A percentile compares a stretch with the other conserved stretches of the same genome.
Conservation (phyloP, 495 filamentous ascomycete genomes). For the Hyaloscypha finlandica region DNA sequence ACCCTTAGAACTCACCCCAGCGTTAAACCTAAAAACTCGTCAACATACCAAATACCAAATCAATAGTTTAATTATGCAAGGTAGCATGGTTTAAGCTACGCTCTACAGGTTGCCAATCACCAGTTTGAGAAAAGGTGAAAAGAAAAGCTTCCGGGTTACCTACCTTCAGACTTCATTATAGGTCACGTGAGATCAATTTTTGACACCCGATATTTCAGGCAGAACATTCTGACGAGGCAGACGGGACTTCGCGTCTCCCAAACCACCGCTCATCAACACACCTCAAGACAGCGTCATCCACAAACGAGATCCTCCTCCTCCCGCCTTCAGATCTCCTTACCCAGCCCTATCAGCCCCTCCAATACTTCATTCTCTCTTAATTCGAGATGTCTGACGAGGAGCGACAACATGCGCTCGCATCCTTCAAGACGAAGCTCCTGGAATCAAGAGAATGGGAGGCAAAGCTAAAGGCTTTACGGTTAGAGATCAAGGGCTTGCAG, state of each 20-base stretch:
- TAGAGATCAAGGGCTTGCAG: conserved; percentile 93
- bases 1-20: no score
- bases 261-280: conserved; percentile 12
- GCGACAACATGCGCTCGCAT: conserved; percentile 78
- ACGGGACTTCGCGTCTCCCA: not conserved
- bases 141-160: no score
- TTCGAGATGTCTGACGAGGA: conserved; percentile 52
- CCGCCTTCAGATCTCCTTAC: not conserved
- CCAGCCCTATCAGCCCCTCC: not conserved
- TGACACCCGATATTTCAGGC: not conserved
- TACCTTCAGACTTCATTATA: no score
- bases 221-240: not conserved
- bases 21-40: no score
- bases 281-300: conserved; percentile 4
- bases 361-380: not conserved
- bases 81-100: no score
- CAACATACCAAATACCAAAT: no score
- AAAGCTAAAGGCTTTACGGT: conserved; percentile 86
- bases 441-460: conserved; percentile 98
- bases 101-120: no score
- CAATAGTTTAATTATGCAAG: no score
- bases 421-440: conserved; percentile 89
- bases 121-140: no score
- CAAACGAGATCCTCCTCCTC: conserved; percentile 3
- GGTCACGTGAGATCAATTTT: no score